Base-by-base conservation (phyloP, 1,139 yeast species). In the Geotrichum australiense region DNA sequence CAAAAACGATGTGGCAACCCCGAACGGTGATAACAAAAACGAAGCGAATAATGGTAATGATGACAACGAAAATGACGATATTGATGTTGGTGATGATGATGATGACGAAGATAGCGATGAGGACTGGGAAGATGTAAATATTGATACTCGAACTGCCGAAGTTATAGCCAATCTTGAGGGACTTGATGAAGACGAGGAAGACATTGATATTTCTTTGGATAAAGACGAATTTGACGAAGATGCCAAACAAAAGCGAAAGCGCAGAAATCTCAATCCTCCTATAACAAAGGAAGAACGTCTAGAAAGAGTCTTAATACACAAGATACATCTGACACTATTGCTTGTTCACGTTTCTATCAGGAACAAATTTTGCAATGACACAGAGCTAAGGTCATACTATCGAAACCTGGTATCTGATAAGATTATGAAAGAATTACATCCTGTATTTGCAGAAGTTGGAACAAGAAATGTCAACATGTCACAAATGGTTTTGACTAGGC, bases 331-430 rank as follows among this genome's bases (percentile, higher is more conserved):
- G 2, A 64, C 74, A 12, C 57, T 73, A 34, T 72, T 84, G 71
- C 57, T 82, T 24, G 59, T 71, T 3, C 94, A 83, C 58, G 93
- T 86, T 0, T 67, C 69, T 1, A 52, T 75, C 1, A 67, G 94
- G 14, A 89, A 86, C 57, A 53, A 63, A n/a, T 86, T 95, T 94
- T 73, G 87, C 47, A 77, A 76, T 48, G 75, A 78, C 52, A 53
- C 58, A 3, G 53, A 55, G 2, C 56, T 84, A 5, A 39, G 52
- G 14, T 40, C 38, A 24, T 48, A 49, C 16, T 52, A 53, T 36
- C 40, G 68, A 27, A 61, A 60, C n/a, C 52, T 69, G 3, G 68
- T 84, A 2, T 75, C 84, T 0, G 63, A 60, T 2, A 61, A 61
- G 18, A 63, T 74, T 2, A 64, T 67, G 34, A 64, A 64, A 14